Base-by-base conservation (phyloP, 768 basidiomycete species). In the Xerocomus brunneocitrinus region DNA sequence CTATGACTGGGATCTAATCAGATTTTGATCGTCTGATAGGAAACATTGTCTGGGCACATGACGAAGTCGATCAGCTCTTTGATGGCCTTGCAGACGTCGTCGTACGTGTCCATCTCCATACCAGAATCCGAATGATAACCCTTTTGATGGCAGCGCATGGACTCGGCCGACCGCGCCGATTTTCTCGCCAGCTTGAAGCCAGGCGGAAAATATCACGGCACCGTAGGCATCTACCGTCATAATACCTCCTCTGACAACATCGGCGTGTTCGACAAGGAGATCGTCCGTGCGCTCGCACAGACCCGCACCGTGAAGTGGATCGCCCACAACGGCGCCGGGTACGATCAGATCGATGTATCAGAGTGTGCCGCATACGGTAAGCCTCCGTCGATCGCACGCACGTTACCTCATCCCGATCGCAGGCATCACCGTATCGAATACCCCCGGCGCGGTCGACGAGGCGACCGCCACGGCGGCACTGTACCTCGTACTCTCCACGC, bases 241-340 rank as follows among this genome's bases (percentile, higher is more conserved):
- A 88, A 89, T 69, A 71, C 72, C 27, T 89, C 87, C 6, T 73
- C 82, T 6, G 71, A 76, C 45, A 72, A 68, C 38, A 84, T 93
- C 60, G 92, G 90, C 19, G 71, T 81, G 14, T 93, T 92, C 62
- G 90, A 97, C 68, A 80, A 82, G 67, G 87, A 87, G 57, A 75
- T 95, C 58, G 76, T 97, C 58, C 69, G 76, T 46, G 81, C 78
- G 0, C 74, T 97, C 9, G 84, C 91, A 1, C 56, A 51, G 39
- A 64, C 46, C 4, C 57, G 76, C 1, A 76, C 75, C 19, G 78
- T 95, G 57, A 84, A 85, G 63, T 93, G 88, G 85, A 91, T 95
- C 65, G 89, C 86, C 1, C 92, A 93, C 68, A 94, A 94, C 53
- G 94, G 93, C 10, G 92, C 94, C 0, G 92, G 94, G 0, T 97